A percentile compares a stretch with the other conserved stretches of the same genome.
These are phyloP conservation scores for Fusarium incarnatum DNA, from an alignment of 2,329 filamentous ascomycete species.

Conservation along the genomic window DNA sequence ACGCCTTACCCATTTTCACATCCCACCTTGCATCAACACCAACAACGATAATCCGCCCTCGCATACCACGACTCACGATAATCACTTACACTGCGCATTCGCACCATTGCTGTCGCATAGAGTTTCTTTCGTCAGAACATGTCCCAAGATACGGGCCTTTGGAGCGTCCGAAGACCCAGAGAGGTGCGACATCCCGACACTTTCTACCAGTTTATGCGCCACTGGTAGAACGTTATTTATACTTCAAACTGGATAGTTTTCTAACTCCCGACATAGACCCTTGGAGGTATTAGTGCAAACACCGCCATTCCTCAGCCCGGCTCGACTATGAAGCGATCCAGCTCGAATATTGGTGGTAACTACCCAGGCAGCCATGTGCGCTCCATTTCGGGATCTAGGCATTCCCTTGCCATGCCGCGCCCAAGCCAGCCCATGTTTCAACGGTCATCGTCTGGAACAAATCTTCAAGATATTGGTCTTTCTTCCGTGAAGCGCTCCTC, in stretches of 20 bases:
- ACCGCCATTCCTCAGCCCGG: constrained; percentile 89
- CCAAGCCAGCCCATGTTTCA: constrained; percentile 90
- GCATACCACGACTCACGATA: constrained; percentile 2
- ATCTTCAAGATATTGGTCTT: constrained; percentile 81
- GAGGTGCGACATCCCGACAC: constrained; percentile 68
- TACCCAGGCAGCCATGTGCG: constrained; percentile 79
- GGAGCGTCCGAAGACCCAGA: constrained; percentile 90
- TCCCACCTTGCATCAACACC: constrained; percentile 38
- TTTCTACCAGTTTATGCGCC: constrained; percentile 36
- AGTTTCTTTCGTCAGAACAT: constrained; percentile 58
- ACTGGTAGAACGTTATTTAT: constrained; percentile 2
- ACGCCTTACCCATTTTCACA: constrained; percentile 35
- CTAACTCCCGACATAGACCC: constrained; percentile 70
- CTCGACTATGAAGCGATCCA: constrained; percentile 94
- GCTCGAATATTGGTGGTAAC: constrained; percentile 75
- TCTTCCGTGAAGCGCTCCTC: constrained; percentile 89
- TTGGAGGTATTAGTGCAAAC: constrained; percentile 85
- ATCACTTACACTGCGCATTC: constrained; percentile 22
- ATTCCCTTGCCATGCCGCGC: constrained; percentile 85
- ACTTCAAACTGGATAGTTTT: not conserved
- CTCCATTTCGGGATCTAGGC: constrained; percentile 83
- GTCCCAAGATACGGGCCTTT: constrained; percentile 89
- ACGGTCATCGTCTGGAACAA: constrained; percentile 84
- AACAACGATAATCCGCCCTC: constrained; percentile 9
- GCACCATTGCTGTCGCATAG: constrained; percentile 33